Evolutionary conservation across 805 yeast species (phyloP).

Genomic region (Starmerella asiatica): DNA sequence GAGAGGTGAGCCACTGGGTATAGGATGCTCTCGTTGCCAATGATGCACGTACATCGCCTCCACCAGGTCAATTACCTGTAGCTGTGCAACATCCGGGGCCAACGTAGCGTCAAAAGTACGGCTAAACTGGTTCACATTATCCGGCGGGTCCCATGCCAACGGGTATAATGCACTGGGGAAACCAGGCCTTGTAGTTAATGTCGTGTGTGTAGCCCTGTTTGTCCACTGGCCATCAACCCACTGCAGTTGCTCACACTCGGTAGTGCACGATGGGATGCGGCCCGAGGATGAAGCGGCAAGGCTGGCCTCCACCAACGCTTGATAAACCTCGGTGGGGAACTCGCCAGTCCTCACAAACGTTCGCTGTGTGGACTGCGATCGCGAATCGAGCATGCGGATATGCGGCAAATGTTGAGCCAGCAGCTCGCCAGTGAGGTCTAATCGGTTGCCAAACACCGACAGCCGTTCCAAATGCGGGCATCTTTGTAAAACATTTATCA

Average conservation of each 20-base stretch:
- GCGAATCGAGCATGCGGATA: constrained; percentile 18
- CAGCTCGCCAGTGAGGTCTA: constrained; percentile 4
- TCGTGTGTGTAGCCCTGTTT: constrained; percentile 1
- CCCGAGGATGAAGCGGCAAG: neutral
- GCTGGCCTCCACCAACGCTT: constrained; percentile 3
- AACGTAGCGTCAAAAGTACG: neutral
- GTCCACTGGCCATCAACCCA: constrained; percentile 17
- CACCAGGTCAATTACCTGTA: constrained; percentile 4
- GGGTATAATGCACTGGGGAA: constrained; percentile 17
- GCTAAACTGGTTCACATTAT: neutral
- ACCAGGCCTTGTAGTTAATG: constrained; percentile 13
- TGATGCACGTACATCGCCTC: constrained; percentile 14
- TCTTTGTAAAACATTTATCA: constrained; percentile 4
- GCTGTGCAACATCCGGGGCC: neutral
- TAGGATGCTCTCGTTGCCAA: too few relatives aligned
- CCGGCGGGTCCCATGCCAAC: constrained; percentile 8
- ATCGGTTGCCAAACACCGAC: constrained; percentile 17
- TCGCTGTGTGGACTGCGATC: constrained; percentile 7
- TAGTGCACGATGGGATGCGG: neutral
- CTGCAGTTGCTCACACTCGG: constrained; percentile 6
- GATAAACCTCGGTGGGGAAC: constrained; percentile 10
- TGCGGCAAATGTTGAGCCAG: constrained; percentile 7
- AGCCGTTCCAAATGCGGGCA: constrained; percentile 18
- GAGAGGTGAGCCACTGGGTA: too few relatives aligned
- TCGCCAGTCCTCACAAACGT: constrained; percentile 1